Percentiles rank a stretch among this genome's conserved stretches.
These are phyloP conservation scores for Apiospora kogelbergensis DNA, from an alignment of 2,329 filamentous ascomycete species.

Conservation along the genomic window DNA sequence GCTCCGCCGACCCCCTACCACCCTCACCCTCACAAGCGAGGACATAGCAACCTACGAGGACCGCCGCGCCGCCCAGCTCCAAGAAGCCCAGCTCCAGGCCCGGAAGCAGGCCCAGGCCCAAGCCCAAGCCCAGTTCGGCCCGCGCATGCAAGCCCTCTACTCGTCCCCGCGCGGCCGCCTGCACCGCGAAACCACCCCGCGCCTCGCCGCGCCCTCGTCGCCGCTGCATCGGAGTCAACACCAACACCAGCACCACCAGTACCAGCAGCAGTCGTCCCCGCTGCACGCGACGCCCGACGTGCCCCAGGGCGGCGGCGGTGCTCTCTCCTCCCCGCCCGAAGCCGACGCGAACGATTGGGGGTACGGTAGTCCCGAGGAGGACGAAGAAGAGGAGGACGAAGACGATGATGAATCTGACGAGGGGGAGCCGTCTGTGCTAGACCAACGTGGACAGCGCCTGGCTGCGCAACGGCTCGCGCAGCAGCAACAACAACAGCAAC, in stretches of 20 bases:
- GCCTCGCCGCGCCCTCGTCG: conserved; percentile 1
- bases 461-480: conserved; percentile 12
- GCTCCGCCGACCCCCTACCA: conserved; percentile 68
- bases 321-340: conserved; percentile 13
- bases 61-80: conserved; percentile 40
- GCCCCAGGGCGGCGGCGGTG: not conserved
- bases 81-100: conserved; percentile 5
- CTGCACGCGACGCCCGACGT: conserved; percentile 5
- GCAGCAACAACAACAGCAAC: conserved; percentile 9
- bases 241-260: not conserved
- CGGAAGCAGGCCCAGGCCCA: conserved; percentile 1
- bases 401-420: conserved; percentile 1
- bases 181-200: conserved; percentile 6
- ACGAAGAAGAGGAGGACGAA: not conserved
- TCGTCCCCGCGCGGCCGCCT: not conserved
- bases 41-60: conserved; percentile 72
- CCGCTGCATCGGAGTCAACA: not conserved
- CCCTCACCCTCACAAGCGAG: conserved; percentile 66
- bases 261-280: not conserved
- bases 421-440: conserved; percentile 18
- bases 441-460: conserved; percentile 15
- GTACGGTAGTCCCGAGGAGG: not conserved
- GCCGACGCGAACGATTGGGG: conserved; percentile 6
- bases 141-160: not conserved
- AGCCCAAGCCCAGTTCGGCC: not conserved